Evolutionary conservation across 257 asterid species (phyloP), one percentile per base, ranked within the genome.

Genomic region (Primulina tabacum): DNA sequence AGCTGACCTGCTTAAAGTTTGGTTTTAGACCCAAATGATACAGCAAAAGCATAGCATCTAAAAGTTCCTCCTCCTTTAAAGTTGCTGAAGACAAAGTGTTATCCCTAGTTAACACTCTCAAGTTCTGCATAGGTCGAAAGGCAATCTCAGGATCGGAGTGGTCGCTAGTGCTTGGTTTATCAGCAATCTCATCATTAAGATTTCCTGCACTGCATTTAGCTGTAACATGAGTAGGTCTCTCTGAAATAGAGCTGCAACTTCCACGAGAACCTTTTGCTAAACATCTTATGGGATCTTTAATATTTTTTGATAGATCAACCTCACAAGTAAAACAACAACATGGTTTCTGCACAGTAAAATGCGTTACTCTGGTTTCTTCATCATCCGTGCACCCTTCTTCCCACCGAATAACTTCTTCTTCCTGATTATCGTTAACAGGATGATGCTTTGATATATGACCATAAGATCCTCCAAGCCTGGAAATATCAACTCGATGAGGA

Each of bases 11-110:
- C 87, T 90, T 92, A 83, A 90, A 90, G 73, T 92, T 90, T 30
- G 98, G 98, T 10, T 96, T 95, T 80, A 92, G 84, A 66, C 98
- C 98, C 91, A 92, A 80, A 82, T 90, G 94, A 80, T 92, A 90
- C 43, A 92, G 73, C 82, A 88, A 78, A 68, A 92, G 94, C 98
- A 92, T 88, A 69, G 92, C 89, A 84, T 92, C 97, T 65, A 92
- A 76, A 76, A 92, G 97, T 82, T 92, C 98, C 78, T 92, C 97
- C 86, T 92, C 98, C 76, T 88, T 92, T 55, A 92, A 81, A 61
- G 94, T 80, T 76, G 92, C 86, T 16, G 95, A 85, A 70, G 96
- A 76, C 79, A 84, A 73, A 17, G 77, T 69, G 77, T 77, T 84
- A 57, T 84, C 89, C 78, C 87, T 82, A 24, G 83, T 84, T 62